Evolutionary conservation across 139 green algal genomes (phyloP), one percentile per base, ranked within the genome.

Genomic region (Coccomyxa sp.): DNA sequence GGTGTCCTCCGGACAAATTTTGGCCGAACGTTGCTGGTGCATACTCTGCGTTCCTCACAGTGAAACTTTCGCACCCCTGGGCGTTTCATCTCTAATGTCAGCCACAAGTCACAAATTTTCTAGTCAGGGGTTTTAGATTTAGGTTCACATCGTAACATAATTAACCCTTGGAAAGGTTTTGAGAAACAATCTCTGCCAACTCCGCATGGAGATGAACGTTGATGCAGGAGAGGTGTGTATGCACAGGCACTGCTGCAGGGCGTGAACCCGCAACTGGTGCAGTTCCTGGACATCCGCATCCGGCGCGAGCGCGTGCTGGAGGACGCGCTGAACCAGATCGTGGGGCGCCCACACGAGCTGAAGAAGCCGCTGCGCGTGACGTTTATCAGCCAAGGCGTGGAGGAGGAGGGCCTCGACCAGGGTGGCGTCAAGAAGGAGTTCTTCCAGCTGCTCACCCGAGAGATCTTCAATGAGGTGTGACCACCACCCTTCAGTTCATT

Each of bases 351-450:
- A 1, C 82, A 94, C 30, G 87, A 95, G 16, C 85, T 97, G 25
- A 93, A 93, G 82, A 96, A 97, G 87, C 93, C 93, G 9, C 86
- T 98, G 83, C 80, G 85, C 7, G 92, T 95, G 63, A 92, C 88
- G 0, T 82, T 71, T 9, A 28, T 25, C 63, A 71, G 63, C 63
- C 63, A 71, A 9, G 18, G 63, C 18, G 63, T 71, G 21, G 63
- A 71, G 30, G 76, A 80, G 76, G 76, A 80, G 32, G 76, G 76
- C 3, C 82, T 96, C 81, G 95, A 98, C 82, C 92, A 93, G 82
- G 95, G 95, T 0, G 95, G 95, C 0, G 95, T 98, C n/a, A 84
- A 84, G n/a, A 95, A 96, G 80, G 92, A 96, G 90, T 98, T 98
- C 83, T 98, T 98, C 89, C 94, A 96, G 89, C 89, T 98, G 58